Evolutionary conservation across 2,329 filamentous ascomycete species (phyloP).

Genomic region (Amphichorda felina): DNA sequence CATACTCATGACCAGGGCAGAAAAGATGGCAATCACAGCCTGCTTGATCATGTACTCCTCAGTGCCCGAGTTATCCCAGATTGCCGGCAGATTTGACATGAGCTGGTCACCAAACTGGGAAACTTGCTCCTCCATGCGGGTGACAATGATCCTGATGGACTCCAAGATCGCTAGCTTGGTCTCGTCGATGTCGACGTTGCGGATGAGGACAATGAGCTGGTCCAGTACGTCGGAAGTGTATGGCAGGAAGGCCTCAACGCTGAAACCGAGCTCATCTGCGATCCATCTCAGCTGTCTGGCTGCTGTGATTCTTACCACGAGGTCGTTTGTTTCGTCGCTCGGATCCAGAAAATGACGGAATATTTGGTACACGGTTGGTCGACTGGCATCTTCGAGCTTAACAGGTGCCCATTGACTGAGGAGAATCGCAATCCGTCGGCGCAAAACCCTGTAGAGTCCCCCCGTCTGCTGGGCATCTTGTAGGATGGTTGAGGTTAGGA

Average conservation of each 20-base stretch:
- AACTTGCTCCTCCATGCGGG: slow-evolving; percentile 66
- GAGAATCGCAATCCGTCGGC: slow-evolving; percentile 78
- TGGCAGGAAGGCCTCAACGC: slow-evolving; percentile 59
- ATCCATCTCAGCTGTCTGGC: slow-evolving; percentile 73
- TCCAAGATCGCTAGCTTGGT: slow-evolving; percentile 85
- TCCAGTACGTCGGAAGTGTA: slow-evolving; percentile 64
- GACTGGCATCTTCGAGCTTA: slow-evolving; percentile 55
- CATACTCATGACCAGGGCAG: slow-evolving; percentile 78
- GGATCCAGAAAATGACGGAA: slow-evolving; percentile 77
- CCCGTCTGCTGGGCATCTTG: slow-evolving; percentile 60
- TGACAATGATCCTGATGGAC: slow-evolving; percentile 71
- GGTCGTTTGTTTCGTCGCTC: slow-evolving; percentile 69
- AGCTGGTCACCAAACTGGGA: slow-evolving; percentile 64
- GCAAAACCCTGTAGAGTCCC: slow-evolving; percentile 63
- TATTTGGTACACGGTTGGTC: slow-evolving; percentile 72
- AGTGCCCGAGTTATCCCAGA: slow-evolving; percentile 72
- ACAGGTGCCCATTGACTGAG: slow-evolving; percentile 84
- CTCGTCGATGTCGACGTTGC: slow-evolving; percentile 70
- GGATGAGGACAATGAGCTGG: slow-evolving; percentile 64
- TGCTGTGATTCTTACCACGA: slow-evolving; percentile 84
- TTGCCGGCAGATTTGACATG: slow-evolving; percentile 62
- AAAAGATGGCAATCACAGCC: slow-evolving; percentile 75
- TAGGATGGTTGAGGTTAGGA: slow-evolving; percentile 64
- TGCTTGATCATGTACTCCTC: slow-evolving; percentile 92
- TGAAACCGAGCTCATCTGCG: slow-evolving; percentile 77